Base-by-base conservation (phyloP, 2,329 filamentous ascomycete genomes). In the Trichoderma afroharzianum region DNA sequence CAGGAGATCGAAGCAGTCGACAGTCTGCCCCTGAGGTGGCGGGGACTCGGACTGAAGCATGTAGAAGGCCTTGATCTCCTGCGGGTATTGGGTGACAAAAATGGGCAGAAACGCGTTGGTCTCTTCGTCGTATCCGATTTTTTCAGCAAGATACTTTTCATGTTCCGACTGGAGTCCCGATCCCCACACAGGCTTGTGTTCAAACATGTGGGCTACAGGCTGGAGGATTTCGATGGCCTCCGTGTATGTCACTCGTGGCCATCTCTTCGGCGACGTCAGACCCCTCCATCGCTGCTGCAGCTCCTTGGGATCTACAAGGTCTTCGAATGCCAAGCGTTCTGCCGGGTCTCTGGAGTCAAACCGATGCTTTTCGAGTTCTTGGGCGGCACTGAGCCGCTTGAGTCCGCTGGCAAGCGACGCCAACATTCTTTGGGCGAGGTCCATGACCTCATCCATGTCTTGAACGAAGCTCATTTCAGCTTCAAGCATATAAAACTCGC, bases 401-500 rank as follows among this genome's bases (percentile, higher is more conserved):
- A 88, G 76, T 14, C 80, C 80, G 12, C 74, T 82, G 72, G 77
- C 77, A 74, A 88, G 74, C 79, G 84, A 83, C 55, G 88, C 88
- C 64, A 98, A 84, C 87, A 97, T 90, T 69, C 90, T 85, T 80
- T 98, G 94, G 2, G 94, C 88, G n/a, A 95, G 81, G 71, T 91
- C 85, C 88, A 97, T 96, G 76, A 99, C 85, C 30, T 87, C 84
- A 33, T 87, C 83, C 74, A 97, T 85, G 74, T 90, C 84, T 61
- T 92, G 86, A 55, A 91, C 88, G 79, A 97, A 97, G 77, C 90
- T 91, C 79, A 95, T 85, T 81, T 99, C 96, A 18, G 91, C 95
- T 82, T 99, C 96, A 3, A 99, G 88, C 96, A 99, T 98, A 83
- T 98, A 98, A 78, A 99, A 98, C 79, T 99, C 96, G 83, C 94